Evolutionary conservation across 2,329 filamentous ascomycete genomes (phyloP).

Genomic region (Remersonia thermophila): DNA sequence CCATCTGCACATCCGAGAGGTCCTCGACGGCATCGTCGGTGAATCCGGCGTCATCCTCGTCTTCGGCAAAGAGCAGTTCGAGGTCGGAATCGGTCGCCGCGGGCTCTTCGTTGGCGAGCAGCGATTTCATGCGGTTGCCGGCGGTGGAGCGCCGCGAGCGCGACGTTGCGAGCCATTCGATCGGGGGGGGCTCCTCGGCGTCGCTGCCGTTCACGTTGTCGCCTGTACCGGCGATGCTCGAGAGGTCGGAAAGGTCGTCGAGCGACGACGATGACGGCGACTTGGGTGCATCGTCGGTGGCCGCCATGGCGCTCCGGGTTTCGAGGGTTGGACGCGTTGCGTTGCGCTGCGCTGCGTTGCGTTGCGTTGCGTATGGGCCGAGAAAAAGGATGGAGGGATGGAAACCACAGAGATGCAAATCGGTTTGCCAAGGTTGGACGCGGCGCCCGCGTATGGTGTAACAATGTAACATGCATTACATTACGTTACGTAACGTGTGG

Average conservation of each 20-base stretch:
- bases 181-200: slow-evolving; percentile 17
- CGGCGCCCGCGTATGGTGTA: too few relatives aligned
- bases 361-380: too few relatives aligned
- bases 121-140: slow-evolving; percentile 68
- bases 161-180: slow-evolving; percentile 62
- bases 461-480: too few relatives aligned
- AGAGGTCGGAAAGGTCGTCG: slow-evolving; percentile 25
- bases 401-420: too few relatives aligned
- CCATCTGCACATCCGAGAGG: slow-evolving; percentile 69
- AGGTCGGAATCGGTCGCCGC: slow-evolving; percentile 44
- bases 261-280: slow-evolving; percentile 15
- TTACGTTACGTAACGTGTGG: too few relatives aligned
- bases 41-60: slow-evolving; percentile 57
- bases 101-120: slow-evolving; percentile 63
- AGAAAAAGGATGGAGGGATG: too few relatives aligned
- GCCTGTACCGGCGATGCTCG: slow-evolving; percentile 27
- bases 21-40: slow-evolving; percentile 53
- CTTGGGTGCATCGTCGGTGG: slow-evolving; percentile 14
- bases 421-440: too few relatives aligned
- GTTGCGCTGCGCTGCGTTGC: too few relatives aligned
- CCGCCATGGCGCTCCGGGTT: slow-evolving; percentile 13
- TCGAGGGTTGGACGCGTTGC: too few relatives aligned
- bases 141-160: slow-evolving; percentile 69
- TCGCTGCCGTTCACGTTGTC: slow-evolving; percentile 19
- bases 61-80: slow-evolving; percentile 65